Base-by-base conservation (phyloP, 345 rosid genomes). In the Euphorbia lathyris region DNA sequence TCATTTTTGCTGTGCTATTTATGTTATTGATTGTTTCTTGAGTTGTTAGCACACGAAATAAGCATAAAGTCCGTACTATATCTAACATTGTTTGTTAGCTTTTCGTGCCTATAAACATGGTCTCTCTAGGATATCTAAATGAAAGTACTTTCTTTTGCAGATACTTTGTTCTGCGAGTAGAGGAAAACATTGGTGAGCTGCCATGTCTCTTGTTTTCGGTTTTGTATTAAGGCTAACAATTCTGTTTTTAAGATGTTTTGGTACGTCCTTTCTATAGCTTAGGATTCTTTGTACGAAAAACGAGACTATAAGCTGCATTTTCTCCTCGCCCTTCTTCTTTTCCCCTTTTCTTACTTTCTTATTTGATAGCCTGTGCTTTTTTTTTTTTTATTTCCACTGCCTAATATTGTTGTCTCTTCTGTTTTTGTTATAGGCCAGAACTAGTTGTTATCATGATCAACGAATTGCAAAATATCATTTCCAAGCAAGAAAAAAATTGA, bases 151-250 rank as follows among this genome's bases (percentile, higher is more conserved):
- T 72, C 68, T 76, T 84, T 67, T 86, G 90, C 90, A 96, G 99
- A 85, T 96, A 96, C 76, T 96, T 96, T 86, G 99, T 96, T 72
- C 96, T 96, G 76, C 96, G 98, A 65, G 78, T 96, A 78, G 99
- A 92, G 84, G 99, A 96, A 85, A 83, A 79, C 63, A 89, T 96
- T n/a, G 95, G 99, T 95, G 73, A 84, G 89, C 69, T 78, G 66
- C 56, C 29, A 16, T 75, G 26, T 42, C 56, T 43, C 45, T 62
- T 48, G 40, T 72, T 67, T 63, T 58, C 50, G 53, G 60, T 60
- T 73, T 13, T 38, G 29, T 74, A 71, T 52, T 58, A n/a, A 47
- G 43, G 34, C 65, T 36, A 48, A 65, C 23, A 16, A 14, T 63
- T 71, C 1, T 53, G 16, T 53, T 61, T 63, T 25, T 52, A 19